Percentiles rank a stretch among this genome's conserved stretches.
Conservation (phyloP, 768 basidiomycete genomes). For the Neoboletus magnificus region DNA sequence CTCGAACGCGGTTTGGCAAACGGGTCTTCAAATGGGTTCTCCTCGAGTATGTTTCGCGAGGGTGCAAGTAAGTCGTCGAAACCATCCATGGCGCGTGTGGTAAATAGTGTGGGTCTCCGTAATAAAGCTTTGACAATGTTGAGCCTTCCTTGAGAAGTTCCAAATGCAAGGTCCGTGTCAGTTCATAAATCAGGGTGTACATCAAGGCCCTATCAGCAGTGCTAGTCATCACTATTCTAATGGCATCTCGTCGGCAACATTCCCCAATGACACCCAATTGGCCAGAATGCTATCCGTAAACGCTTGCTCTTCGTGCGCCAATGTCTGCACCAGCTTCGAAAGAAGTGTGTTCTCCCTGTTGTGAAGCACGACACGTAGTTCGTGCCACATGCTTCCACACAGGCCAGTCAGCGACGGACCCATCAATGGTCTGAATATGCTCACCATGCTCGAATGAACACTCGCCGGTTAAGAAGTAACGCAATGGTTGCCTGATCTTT, state of each 20-base stretch:
- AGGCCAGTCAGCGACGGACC: slow-evolving; percentile 6
- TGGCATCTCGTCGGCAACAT: slow-evolving; percentile 79
- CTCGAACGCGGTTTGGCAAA: slow-evolving; percentile 58
- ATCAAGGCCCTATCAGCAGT: background rate
- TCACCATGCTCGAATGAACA: slow-evolving; percentile 86
- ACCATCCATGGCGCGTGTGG: slow-evolving; percentile 51
- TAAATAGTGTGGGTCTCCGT: background rate
- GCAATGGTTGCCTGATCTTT: slow-evolving; percentile 82
- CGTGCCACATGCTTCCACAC: slow-evolving; percentile 84
- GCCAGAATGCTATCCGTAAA: slow-evolving; percentile 59
- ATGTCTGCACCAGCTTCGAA: slow-evolving; percentile 66
- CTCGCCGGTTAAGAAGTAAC: slow-evolving; percentile 68
- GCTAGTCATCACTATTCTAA: slow-evolving; percentile 53
- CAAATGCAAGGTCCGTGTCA: slow-evolving; percentile 8
- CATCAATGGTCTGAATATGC: slow-evolving; percentile 18
- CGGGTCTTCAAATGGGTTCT: slow-evolving; percentile 74
- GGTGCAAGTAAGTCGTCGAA: slow-evolving; percentile 74
- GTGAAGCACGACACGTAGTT: slow-evolving; percentile 88
- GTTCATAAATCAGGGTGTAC: slow-evolving; percentile 16
- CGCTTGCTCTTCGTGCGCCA: slow-evolving; percentile 70
- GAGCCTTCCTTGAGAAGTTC: background rate
- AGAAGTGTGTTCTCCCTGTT: slow-evolving; percentile 85
- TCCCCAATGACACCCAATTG: slow-evolving; percentile 74
- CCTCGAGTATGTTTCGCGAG: slow-evolving; percentile 60
- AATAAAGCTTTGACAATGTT: background rate